Evolutionary conservation across 495 filamentous ascomycete genomes (phyloP).

Genomic region (Chaetomium fimeti): DNA sequence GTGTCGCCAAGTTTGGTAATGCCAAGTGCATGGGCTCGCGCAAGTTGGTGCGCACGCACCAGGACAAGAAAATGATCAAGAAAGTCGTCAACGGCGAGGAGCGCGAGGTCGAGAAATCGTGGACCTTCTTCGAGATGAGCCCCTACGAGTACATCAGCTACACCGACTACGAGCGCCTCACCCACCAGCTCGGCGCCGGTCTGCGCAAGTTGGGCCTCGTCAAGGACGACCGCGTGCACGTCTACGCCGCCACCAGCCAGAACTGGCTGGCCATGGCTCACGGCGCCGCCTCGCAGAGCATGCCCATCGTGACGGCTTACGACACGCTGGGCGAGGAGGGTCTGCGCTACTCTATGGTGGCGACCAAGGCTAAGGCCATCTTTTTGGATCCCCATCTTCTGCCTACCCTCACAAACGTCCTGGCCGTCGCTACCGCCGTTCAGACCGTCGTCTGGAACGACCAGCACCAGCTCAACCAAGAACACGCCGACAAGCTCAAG

Average conservation of each 20-base stretch:
- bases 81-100: conserved; percentile 91
- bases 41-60: conserved; percentile 77
- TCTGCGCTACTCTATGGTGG: conserved; percentile 83
- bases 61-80: conserved; percentile 95
- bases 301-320: conserved; percentile 65
- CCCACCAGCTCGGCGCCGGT: conserved; percentile 70
- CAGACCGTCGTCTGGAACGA: conserved; percentile 88
- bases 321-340: conserved; percentile 96
- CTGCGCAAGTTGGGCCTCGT: conserved; percentile 76
- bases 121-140: conserved; percentile 93
- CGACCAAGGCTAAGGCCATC: conserved; percentile 81
- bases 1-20: conserved; percentile 81
- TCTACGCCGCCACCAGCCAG: conserved; percentile 85
- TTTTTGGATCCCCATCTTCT: conserved; percentile 88
- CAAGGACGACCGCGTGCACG: conserved; percentile 72
- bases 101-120: conserved; percentile 87
- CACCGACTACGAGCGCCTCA: conserved; percentile 79
- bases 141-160: conserved; percentile 84
- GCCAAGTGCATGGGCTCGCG: conserved; percentile 80
- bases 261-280: conserved; percentile 72
- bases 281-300: conserved; percentile 55
- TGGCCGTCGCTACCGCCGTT: conserved; percentile 75
- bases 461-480: conserved; percentile 70
- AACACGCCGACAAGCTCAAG: conserved; percentile 77
- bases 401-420: conserved; percentile 72